phyloP scores from a whole-genome alignment of 2,329 filamentous ascomycete species.

The Mollisia scopiformis region DNA sequence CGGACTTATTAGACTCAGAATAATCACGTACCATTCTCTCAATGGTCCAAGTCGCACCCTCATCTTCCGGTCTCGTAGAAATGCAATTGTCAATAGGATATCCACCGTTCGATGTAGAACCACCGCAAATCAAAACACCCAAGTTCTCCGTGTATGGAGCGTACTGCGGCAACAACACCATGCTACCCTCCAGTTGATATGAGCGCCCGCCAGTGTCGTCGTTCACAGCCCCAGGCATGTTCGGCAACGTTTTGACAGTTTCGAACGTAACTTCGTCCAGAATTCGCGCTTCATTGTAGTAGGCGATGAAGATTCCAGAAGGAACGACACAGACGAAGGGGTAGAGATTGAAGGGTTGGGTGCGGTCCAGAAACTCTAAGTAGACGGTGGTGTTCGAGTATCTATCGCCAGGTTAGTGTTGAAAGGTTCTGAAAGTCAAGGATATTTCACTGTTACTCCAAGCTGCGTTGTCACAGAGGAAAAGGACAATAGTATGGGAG shows the following conservation, averaged over 20 bases:
- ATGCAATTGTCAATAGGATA: not conserved
- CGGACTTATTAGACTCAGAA: not conserved
- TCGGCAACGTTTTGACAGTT: not conserved
- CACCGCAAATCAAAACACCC: not conserved
- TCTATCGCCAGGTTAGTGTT: not conserved
- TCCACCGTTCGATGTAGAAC: not conserved
- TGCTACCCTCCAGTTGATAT: not conserved
- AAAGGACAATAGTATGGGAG: too few species aligned
- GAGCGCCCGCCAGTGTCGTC: not conserved
- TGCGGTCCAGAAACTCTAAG: conserved; percentile 45
- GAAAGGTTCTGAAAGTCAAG: too few species aligned
- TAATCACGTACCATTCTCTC: conserved; percentile 11
- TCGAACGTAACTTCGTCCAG: not conserved
- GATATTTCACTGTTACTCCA: too few species aligned
- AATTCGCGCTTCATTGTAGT: not conserved
- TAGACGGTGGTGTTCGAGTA: conserved; percentile 47
- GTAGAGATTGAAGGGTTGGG: not conserved
- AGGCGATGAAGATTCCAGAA: not conserved
- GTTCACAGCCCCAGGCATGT: not conserved
- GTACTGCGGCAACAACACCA: not conserved
- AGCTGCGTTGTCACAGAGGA: too few species aligned
- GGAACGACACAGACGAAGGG: not conserved
- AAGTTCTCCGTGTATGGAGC: not conserved
- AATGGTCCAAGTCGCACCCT: not conserved
- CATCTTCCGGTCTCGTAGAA: not conserved